phyloP scores from a whole-genome alignment of 164 flowering plant genomes.

The Berberis vulgaris region DNA sequence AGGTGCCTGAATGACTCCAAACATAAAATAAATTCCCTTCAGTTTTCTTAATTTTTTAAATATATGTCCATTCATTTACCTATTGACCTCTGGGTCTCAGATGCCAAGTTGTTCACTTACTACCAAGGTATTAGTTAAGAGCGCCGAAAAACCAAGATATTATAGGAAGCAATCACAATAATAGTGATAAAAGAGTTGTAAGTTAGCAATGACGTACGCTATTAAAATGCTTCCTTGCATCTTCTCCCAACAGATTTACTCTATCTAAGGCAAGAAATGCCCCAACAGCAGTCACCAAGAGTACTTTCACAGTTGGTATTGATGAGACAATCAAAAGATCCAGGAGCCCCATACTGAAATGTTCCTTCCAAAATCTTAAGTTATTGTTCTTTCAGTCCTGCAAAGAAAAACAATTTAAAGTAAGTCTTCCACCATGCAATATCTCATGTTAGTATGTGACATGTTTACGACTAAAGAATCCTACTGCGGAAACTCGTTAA shows the following conservation, averaged over 20 bases:
- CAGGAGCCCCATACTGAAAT: constrained; percentile 25
- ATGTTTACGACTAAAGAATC: too few species aligned
- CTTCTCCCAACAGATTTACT: constrained; percentile 30
- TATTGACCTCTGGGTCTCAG: too few species aligned
- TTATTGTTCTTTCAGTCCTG: background rate
- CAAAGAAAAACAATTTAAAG: background rate
- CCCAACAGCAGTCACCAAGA: constrained; percentile 43
- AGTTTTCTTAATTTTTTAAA: too few species aligned
- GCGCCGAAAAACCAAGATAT: too few species aligned
- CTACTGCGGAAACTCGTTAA: too few species aligned
- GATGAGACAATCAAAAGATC: constrained; percentile 36
- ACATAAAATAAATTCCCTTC: too few species aligned
- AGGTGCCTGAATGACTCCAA: too few species aligned
- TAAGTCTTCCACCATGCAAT: background rate
- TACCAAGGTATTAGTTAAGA: too few species aligned
- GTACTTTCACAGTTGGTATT: constrained; percentile 41
- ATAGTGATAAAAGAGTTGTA: background rate
- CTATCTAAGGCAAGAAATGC: constrained; percentile 33
- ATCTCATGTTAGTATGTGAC: background rate
- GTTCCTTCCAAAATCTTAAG: background rate
- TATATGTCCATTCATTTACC: too few species aligned
- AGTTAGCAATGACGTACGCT: constrained; percentile 20
- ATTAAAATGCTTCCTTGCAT: constrained; percentile 45
- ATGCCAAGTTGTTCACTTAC: too few species aligned
- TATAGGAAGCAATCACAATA: background rate